These are phyloP conservation scores for Pseudoturritis turrita DNA, from an alignment of 345 rosid genomes.

Conservation along the genomic window DNA sequence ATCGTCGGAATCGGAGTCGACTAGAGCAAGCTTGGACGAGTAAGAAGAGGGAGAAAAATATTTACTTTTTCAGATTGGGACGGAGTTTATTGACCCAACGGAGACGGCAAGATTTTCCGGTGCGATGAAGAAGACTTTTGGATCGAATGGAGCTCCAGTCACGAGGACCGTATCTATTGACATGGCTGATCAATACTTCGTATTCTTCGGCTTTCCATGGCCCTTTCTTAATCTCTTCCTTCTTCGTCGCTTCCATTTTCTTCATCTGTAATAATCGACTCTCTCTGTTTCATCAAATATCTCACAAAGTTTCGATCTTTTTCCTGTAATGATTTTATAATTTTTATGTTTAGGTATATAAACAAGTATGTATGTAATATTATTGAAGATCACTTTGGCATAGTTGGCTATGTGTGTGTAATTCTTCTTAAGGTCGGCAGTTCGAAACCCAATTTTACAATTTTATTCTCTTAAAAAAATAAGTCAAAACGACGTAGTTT, in stretches of 20 bases:
- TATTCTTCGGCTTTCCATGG: slow-evolving; percentile 97
- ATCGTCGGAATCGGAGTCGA: slow-evolving; percentile 56
- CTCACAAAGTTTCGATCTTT: neutral
- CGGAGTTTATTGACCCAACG: slow-evolving; percentile 98
- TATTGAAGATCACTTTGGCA: no score
- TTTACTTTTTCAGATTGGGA: slow-evolving; percentile 81
- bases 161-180: slow-evolving; percentile 68
- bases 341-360: no score
- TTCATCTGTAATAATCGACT: neutral
- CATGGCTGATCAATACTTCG: slow-evolving; percentile 66
- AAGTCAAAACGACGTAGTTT: no score
- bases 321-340: no score
- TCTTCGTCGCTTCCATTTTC: slow-evolving; percentile 41
- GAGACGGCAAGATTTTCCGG: slow-evolving; percentile 95
- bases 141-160: slow-evolving; percentile 99
- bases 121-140: slow-evolving; percentile 85
- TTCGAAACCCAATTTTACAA: no score
- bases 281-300: neutral
- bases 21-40: slow-evolving; percentile 56
- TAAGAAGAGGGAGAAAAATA: neutral
- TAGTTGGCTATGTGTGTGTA: no score
- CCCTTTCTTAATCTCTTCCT: slow-evolving; percentile 67
- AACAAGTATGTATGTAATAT: no score
- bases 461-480: no score
- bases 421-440: no score